phyloP scores from a whole-genome alignment of 140 eudicot genomes.

The Cichorium intybus region DNA sequence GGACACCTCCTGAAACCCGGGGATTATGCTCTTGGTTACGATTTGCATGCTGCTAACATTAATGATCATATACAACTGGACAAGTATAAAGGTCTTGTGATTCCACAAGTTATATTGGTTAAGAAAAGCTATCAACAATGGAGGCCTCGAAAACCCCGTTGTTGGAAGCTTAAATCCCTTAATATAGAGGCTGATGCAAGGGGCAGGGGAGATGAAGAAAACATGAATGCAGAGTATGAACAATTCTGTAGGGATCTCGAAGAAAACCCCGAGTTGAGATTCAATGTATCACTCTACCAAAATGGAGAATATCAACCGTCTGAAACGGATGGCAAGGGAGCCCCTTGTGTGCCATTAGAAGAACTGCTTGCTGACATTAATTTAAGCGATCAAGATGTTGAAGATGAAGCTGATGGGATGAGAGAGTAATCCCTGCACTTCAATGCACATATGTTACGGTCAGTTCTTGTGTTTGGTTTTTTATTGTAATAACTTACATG shows the following conservation, averaged over 20 bases:
- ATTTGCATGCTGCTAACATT: slow-evolving; percentile 19
- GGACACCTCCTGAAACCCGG: slow-evolving; percentile 23
- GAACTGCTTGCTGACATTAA: slow-evolving; percentile 20
- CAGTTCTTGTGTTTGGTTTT: too few species aligned
- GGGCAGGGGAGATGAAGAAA: slow-evolving; percentile 23
- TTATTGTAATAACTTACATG: too few species aligned
- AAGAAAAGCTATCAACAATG: slow-evolving; percentile 39
- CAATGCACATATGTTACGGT: too few species aligned
- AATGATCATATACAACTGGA: slow-evolving; percentile 29
- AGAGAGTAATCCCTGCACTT: neutral
- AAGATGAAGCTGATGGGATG: neutral
- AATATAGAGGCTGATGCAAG: slow-evolving; percentile 37
- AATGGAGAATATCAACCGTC: slow-evolving; percentile 17
- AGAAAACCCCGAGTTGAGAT: slow-evolving; percentile 28
- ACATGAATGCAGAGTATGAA: slow-evolving; percentile 18
- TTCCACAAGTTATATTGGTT: slow-evolving; percentile 23
- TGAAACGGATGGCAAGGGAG: slow-evolving; percentile 14
- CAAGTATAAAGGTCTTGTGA: slow-evolving; percentile 17
- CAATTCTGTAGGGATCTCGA: slow-evolving; percentile 21
- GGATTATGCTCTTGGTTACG: slow-evolving; percentile 27
- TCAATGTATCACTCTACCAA: slow-evolving; percentile 11
- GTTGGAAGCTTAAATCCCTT: slow-evolving; percentile 41
- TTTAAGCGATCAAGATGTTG: neutral
- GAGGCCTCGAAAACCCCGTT: slow-evolving; percentile 29
- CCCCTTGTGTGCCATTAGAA: slow-evolving; percentile 20